Conservation (phyloP, 192 early-diverging fungal species). For the Dissophora globulifera region DNA sequence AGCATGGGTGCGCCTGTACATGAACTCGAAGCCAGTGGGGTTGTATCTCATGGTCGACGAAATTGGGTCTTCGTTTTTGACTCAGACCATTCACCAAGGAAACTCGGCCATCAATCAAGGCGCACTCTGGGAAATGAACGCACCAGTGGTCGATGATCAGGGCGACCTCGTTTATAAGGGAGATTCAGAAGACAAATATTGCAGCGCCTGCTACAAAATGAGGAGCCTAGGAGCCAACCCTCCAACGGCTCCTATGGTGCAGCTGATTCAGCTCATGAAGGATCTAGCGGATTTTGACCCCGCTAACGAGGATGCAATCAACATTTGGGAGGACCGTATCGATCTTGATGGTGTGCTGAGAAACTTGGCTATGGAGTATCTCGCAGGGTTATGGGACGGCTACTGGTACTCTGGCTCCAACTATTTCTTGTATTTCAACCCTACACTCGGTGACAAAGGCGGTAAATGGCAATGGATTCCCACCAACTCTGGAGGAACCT, state of each 20-base stretch:
- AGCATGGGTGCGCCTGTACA: constrained; percentile 51
- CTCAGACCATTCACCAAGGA: constrained; percentile 47
- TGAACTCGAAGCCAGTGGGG: constrained; percentile 55
- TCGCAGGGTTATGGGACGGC: constrained; percentile 53
- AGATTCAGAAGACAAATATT: constrained; percentile 19
- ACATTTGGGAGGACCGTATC: constrained; percentile 33
- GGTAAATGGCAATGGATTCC: constrained; percentile 48
- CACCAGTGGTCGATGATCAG: constrained; percentile 24
- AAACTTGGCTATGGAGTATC: constrained; percentile 53
- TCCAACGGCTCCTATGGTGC: constrained; percentile 9
- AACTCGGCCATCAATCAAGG: constrained; percentile 8
- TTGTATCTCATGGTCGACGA: constrained; percentile 57
- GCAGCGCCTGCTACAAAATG: constrained; percentile 10
- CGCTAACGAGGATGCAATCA: constrained; percentile 11
- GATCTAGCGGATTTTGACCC: constrained; percentile 47
- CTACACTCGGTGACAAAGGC: constrained; percentile 8
- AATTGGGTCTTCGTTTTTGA: constrained; percentile 53
- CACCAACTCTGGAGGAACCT: constrained; percentile 55
- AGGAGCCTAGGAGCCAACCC: constrained; percentile 19
- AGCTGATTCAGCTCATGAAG: constrained; percentile 44
- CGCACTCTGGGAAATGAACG: constrained; percentile 43
- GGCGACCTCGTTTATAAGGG: constrained; percentile 53
- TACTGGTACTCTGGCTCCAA: constrained; percentile 48
- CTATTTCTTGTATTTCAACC: constrained; percentile 50
- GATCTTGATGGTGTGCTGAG: constrained; percentile 48